Evolutionary conservation across 2,329 filamentous ascomycete genomes (phyloP).

Genomic region (Thermochaetoides dissita): DNA sequence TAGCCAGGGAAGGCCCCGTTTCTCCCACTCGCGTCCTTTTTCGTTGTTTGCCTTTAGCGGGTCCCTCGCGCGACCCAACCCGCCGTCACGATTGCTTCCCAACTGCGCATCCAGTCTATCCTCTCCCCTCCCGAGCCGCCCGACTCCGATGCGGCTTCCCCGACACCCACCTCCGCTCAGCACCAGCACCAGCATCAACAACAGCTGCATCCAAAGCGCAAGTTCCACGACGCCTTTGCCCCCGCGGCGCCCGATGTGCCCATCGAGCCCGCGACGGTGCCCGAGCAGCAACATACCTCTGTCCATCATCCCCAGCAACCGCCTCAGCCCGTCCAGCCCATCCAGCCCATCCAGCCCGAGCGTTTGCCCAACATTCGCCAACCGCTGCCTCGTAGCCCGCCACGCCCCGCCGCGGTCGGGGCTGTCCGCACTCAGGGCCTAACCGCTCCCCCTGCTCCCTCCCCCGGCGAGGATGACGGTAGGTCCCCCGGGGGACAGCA

Average conservation of each 20-base stretch:
- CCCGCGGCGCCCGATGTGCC: slow-evolving; percentile 17
- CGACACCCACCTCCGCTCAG: slow-evolving; percentile 1
- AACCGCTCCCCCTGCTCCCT: background rate
- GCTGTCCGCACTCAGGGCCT: slow-evolving; percentile 9
- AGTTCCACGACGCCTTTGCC: slow-evolving; percentile 23
- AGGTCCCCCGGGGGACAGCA: slow-evolving; percentile 5
- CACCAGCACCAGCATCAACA: slow-evolving; percentile 18
- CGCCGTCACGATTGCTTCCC: slow-evolving; percentile 35
- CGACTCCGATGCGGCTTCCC: slow-evolving; percentile 21
- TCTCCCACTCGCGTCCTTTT: background rate
- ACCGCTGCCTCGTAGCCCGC: slow-evolving; percentile 16
- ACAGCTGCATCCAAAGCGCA: slow-evolving; percentile 23
- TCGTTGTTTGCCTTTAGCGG: slow-evolving; percentile 14
- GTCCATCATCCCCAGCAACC: background rate
- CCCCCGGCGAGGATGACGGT: slow-evolving; percentile 14
- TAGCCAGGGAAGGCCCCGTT: slow-evolving; percentile 12
- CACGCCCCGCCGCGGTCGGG: slow-evolving; percentile 10
- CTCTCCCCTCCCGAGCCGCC: slow-evolving; percentile 31
- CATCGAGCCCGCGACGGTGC: slow-evolving; percentile 18
- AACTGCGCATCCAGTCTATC: slow-evolving; percentile 37
- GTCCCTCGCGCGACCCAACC: slow-evolving; percentile 26
- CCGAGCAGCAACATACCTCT: slow-evolving; percentile 11
- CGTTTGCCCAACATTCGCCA: slow-evolving; percentile 13
- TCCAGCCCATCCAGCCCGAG: slow-evolving; percentile 3
- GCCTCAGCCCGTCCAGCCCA: slow-evolving; percentile 7